Evolutionary conservation across 2,329 filamentous ascomycete genomes (phyloP), one percentile per base, ranked within the genome.

Genomic region (Xylariaceae sp.): DNA sequence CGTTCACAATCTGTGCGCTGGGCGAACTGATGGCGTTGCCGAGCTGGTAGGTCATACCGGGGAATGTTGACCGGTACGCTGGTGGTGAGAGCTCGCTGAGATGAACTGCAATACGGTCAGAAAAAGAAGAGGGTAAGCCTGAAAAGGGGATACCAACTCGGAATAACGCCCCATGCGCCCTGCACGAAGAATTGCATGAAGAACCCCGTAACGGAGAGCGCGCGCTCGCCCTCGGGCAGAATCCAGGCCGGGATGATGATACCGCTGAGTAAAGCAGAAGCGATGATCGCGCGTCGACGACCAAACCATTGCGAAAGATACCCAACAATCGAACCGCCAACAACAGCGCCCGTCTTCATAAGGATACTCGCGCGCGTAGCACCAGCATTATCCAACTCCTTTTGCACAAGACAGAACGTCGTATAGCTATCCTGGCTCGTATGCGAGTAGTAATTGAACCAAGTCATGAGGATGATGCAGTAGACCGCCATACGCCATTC

Each of bases 381-480:
- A 0, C 79, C 80, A 1, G 76, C 70, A 67, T 89, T 87, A 57
- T 79, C 69, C 60, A 92, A 79, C 63, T 86, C 84, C 74, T 92
- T 92, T 67, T 90, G 81, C 3, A 80, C 81, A 45, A 87, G 78
- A 86, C 92, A 88, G 71, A 92, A 91, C 2, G 89, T 92, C 0
- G 89, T 91, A 76, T 92, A 92, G 53, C 83, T 88, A 75, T 93
- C 89, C 72, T 93, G 89, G 23, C 85, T 88, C 1, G 88, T 90
- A 77, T 93, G 89, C 54, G 86, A 88, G 76, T 89, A 91, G 73
- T 80, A 86, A 74, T 86, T 87, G 77, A 86, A 85, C 81, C 87
- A 89, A 0, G 86, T 88, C 89, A 92, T 92, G 55, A 93, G 78
- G 63, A 92, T 79, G 72, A 89, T 78, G 73, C 87, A 89, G 77